Conservation (phyloP, 805 yeast genomes). For the Tetrapisispora pingtungensis region DNA sequence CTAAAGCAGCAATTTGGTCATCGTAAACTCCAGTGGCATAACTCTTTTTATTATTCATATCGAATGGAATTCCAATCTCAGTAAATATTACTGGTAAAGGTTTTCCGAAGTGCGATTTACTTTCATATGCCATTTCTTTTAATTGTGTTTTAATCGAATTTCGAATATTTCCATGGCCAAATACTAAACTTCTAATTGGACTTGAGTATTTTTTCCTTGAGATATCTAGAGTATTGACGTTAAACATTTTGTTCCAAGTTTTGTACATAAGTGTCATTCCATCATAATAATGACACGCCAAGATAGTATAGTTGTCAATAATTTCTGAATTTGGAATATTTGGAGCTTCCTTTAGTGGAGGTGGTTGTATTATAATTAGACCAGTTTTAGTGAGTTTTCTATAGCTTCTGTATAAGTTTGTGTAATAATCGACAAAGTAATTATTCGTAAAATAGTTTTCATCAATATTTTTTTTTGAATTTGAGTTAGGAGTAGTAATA, state of each 20-base stretch:
- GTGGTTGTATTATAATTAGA: conserved; percentile 66
- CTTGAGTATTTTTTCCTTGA: conserved; percentile 65
- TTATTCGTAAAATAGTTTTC: conserved; percentile 51
- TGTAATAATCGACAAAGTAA: conserved; percentile 55
- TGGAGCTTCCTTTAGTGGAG: conserved; percentile 75
- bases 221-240: conserved; percentile 84
- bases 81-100: conserved; percentile 68
- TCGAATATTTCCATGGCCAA: conserved; percentile 74
- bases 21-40: conserved; percentile 55
- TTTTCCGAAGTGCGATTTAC: conserved; percentile 48
- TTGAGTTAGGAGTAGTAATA: conserved; percentile 2
- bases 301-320: conserved; percentile 56
- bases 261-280: conserved; percentile 90
- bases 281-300: conserved; percentile 88
- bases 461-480: conserved; percentile 25
- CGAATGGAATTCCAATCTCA: conserved; percentile 97
- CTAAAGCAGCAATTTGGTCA: conserved; percentile 73
- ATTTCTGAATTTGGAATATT: conserved; percentile 37
- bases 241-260: conserved; percentile 72
- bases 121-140: conserved; percentile 54
- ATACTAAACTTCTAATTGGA: conserved; percentile 64
- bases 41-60: conserved; percentile 77
- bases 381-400: conserved; percentile 37
- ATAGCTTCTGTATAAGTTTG: conserved; percentile 38
- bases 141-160: conserved; percentile 63